These are phyloP conservation scores for Aureobasidium namibiae DNA, from an alignment of 2,329 filamentous ascomycete species.

Conservation along the genomic window DNA sequence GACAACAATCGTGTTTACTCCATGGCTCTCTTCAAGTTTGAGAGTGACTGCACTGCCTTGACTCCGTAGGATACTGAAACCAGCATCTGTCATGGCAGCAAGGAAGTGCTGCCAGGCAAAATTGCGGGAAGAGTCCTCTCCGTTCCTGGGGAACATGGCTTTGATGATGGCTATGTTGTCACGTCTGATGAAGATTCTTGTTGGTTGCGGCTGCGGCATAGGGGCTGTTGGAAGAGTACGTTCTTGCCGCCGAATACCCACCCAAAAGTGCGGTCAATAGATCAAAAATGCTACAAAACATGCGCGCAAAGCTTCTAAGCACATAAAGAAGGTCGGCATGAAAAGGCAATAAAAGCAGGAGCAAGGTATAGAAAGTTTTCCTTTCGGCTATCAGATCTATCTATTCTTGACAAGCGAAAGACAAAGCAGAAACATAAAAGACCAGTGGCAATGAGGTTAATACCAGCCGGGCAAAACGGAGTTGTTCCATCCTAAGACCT, in stretches of 20 bases:
- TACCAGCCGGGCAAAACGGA: background rate
- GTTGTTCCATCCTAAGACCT: background rate
- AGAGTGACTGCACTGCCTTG: slow-evolving; percentile 17
- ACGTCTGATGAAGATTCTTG: background rate
- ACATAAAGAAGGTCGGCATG: background rate
- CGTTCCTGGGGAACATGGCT: background rate
- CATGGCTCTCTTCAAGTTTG: background rate
- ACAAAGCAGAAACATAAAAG: background rate
- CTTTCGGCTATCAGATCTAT: background rate
- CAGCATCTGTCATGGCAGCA: slow-evolving; percentile 15
- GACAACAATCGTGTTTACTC: slow-evolving; percentile 16
- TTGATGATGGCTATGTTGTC: background rate
- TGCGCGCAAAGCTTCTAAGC: background rate
- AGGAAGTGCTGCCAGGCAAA: slow-evolving; percentile 16
- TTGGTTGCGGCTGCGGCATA: background rate
- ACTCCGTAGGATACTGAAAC: slow-evolving; percentile 14
- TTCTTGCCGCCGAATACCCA: background rate
- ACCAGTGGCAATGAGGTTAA: background rate
- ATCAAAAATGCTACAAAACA: background rate
- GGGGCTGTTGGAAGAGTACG: background rate
- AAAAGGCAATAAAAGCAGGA: background rate
- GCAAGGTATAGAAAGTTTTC: background rate
- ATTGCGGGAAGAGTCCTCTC: background rate
- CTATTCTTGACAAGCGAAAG: background rate
- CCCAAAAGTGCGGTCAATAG: background rate